These are phyloP conservation scores for Dinochytrium kinnereticum DNA, from an alignment of 371 early-diverging fungal species.

Conservation along the genomic window DNA sequence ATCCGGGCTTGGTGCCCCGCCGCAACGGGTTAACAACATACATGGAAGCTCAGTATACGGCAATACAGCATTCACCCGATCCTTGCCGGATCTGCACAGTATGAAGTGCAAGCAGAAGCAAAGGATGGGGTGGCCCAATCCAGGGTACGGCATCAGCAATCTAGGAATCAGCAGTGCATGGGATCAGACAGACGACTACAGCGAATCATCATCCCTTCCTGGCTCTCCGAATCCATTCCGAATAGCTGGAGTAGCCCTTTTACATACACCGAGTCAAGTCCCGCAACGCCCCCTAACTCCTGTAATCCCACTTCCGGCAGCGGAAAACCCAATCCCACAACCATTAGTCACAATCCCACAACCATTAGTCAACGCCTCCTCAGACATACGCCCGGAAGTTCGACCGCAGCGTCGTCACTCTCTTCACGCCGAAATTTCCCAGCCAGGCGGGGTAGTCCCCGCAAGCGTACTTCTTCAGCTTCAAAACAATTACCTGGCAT, in stretches of 20 bases:
- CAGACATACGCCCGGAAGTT: neutral
- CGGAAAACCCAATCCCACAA: neutral
- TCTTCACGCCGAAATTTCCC: constrained; percentile 14
- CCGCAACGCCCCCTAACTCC: neutral
- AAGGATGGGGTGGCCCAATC: neutral
- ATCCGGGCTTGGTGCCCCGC: neutral
- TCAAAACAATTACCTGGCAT: constrained; percentile 5
- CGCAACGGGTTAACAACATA: neutral
- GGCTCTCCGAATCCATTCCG: neutral
- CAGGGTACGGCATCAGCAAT: neutral
- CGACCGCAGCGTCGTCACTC: constrained; percentile 1
- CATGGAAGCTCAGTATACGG: constrained; percentile 3
- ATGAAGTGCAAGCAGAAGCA: neutral
- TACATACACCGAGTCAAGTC: neutral
- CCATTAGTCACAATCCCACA: neutral
- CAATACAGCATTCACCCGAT: constrained; percentile 10
- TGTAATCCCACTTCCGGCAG: too few relatives aligned
- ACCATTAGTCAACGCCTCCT: neutral
- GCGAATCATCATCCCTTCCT: neutral
- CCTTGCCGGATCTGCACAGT: neutral
- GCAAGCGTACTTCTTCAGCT: constrained; percentile 5
- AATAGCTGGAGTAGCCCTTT: neutral
- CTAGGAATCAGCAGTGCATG: neutral
- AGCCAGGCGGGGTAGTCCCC: neutral
- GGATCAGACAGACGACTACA: neutral